Conservation (phyloP, 352 stramenopile species). For the Phytophthora lateralis region DNA sequence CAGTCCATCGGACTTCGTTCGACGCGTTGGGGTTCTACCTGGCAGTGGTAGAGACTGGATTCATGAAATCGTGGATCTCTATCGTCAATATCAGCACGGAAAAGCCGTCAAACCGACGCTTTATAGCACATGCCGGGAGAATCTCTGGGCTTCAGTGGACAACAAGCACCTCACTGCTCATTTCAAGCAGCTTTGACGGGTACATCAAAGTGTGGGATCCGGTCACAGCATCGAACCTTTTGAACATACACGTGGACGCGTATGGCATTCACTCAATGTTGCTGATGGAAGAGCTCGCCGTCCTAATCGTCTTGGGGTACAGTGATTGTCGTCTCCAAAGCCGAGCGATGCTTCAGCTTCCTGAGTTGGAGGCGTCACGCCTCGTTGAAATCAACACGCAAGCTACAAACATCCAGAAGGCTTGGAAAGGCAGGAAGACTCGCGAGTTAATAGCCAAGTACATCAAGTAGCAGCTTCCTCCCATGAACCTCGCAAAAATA, state of each 20-base stretch:
- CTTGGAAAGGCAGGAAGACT: constrained; percentile 59
- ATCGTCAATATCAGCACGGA: constrained; percentile 42
- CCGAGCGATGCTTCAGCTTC: constrained; percentile 39
- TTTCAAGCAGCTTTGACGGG: constrained; percentile 58
- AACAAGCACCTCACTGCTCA: constrained; percentile 36
- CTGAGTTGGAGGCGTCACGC: constrained; percentile 49
- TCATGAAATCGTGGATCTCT: constrained; percentile 62
- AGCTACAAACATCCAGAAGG: constrained; percentile 58
- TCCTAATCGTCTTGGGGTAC: constrained; percentile 44
- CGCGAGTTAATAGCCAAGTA: constrained; percentile 56
- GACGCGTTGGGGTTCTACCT: constrained; percentile 44
- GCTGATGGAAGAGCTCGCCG: constrained; percentile 31
- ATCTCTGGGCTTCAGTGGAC: constrained; percentile 65
- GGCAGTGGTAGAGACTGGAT: constrained; percentile 46
- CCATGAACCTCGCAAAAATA: constrained; percentile 18
- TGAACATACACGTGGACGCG: constrained; percentile 49
- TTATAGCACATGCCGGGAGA: constrained; percentile 61
- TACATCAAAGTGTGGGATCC: constrained; percentile 77
- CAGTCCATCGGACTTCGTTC: constrained; percentile 46
- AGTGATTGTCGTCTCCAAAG: constrained; percentile 52
- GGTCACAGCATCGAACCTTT: constrained; percentile 21
- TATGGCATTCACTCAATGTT: constrained; percentile 48
- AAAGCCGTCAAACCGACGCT: constrained; percentile 35
- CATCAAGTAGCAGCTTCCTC: constrained; percentile 26
- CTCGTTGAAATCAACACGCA: constrained; percentile 33